Evolutionary conservation across 225 moss, liverwort and hornwort genomes (phyloP), one percentile per base, ranked within the genome.

Genomic region (Climacium dendroides): DNA sequence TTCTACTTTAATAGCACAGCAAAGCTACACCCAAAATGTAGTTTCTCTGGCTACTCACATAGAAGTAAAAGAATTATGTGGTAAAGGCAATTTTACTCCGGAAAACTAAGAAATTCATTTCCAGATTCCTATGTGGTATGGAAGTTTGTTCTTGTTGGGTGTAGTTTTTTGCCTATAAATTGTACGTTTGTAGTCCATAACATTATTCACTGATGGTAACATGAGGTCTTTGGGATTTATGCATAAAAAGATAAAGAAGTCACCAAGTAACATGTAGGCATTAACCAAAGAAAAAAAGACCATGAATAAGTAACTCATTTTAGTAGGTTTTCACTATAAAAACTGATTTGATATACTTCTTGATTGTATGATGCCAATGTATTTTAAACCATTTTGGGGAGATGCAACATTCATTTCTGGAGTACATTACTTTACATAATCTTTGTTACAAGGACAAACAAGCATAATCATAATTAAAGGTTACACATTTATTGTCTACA

Each of bases 121-220:
- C 6, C 0, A 54, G n/a, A n/a, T 54, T 0, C 1, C 1, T 9
- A 10, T 0, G 2, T 9, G 23, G 6, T 6, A 10, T 24, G 0
- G 0, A 24, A 76, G 9, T 54, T 54, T 54, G 37, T 6, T 76
- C 50, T 20, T 34, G 1, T 35, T 14, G 3, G 3, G 5, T 34
- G 5, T 50, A 34, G 7, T 13, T 32, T 45, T 52, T 5, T 8
- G 22, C 13, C 2, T 52, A 3, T 34, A 32, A 32, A 34, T 50
- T 74, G 32, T 3, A 48, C 19, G 20, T 20, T 8, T 52, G 14
- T 76, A 54, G 24, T 24, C 3, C 3, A n/a, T 35, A 15, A 35
- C 1, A 54, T 35, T 53, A n/a, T n/a, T n/a, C 13, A 5, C 0
- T 1, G 2, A 35, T 54, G 24, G 0, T 53, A 54, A 16, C 1